Conservation (phyloP, 352 stramenopile species). For the Phytophthora kernoviae region DNA sequence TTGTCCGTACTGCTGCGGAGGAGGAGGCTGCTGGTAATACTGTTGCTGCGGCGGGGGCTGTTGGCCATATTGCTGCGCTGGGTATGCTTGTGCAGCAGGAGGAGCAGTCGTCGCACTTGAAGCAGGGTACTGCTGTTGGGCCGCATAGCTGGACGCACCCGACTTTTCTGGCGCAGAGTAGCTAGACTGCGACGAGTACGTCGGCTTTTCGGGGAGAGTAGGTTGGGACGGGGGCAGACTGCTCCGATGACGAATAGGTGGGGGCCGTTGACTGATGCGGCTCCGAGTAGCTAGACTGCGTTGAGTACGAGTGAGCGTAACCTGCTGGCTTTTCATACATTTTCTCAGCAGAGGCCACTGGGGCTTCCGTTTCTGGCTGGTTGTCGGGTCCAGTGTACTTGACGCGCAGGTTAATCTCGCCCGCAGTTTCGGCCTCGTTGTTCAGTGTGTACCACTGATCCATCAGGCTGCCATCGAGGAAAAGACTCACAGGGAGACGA, state of each 20-base stretch:
- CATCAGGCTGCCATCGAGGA: slow-evolving; percentile 61
- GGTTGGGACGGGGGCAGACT: no score
- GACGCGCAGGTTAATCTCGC: slow-evolving; percentile 84
- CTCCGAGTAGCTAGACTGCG: background rate
- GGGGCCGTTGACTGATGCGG: background rate
- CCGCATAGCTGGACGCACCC: background rate
- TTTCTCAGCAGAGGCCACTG: slow-evolving; percentile 19
- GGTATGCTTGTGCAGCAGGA: slow-evolving; percentile 13
- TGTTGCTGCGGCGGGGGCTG: slow-evolving; percentile 26
- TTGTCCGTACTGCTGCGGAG: slow-evolving; percentile 3
- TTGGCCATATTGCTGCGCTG: slow-evolving; percentile 41
- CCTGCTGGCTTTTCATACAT: slow-evolving; percentile 7
- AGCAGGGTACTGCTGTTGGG: slow-evolving; percentile 1
- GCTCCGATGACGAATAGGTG: no score
- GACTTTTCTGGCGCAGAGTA: background rate
- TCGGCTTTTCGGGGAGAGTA: background rate
- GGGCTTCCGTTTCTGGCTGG: slow-evolving; percentile 3
- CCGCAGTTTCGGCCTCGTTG: slow-evolving; percentile 57
- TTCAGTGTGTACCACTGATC: slow-evolving; percentile 88
- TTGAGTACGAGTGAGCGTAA: background rate
- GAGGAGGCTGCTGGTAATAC: slow-evolving; percentile 24
- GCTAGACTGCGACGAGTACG: background rate
- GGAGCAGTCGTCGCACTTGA: background rate
- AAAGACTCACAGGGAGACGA: slow-evolving; percentile 77
- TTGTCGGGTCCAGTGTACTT: slow-evolving; percentile 45